A percentile compares a stretch with the other conserved stretches of the same genome.
Conservation (phyloP, 768 basidiomycete genomes). For the Lactifluus volemus region DNA sequence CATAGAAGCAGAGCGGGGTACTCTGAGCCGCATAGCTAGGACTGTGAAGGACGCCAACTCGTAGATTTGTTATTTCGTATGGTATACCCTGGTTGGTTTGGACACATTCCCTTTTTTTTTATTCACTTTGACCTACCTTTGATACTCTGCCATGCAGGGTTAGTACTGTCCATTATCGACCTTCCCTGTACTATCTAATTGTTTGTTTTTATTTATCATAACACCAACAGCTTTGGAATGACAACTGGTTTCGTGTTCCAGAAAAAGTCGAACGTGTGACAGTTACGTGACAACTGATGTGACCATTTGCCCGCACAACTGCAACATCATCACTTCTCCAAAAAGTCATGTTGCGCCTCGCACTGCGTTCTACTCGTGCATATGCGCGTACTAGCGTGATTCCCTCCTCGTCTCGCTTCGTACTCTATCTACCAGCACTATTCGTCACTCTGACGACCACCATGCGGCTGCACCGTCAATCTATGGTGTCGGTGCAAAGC, state of each 20-base stretch:
- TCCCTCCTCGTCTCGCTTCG: slow-evolving; percentile 32
- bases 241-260: background rate
- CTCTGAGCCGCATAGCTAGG: slow-evolving; percentile 64
- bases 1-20: slow-evolving; percentile 76
- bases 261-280: too few relatives aligned
- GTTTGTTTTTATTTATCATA: background rate
- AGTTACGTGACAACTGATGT: background rate
- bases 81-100: slow-evolving; percentile 15
- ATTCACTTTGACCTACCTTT: background rate
- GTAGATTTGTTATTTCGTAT: slow-evolving; percentile 7
- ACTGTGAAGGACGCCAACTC: slow-evolving; percentile 22
- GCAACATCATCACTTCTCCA: background rate
- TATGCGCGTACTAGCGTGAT: slow-evolving; percentile 5
- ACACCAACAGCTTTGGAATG: background rate
- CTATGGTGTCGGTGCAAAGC: slow-evolving; percentile 62
- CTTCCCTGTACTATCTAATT: slow-evolving; percentile 11
- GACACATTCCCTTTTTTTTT: background rate
- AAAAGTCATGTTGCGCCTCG: slow-evolving; percentile 26
- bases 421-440: slow-evolving; percentile 49
- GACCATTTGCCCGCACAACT: background rate
- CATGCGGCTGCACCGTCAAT: slow-evolving; percentile 50
- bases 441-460: slow-evolving; percentile 41
- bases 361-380: slow-evolving; percentile 25
- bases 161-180: background rate
- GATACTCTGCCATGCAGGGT: slow-evolving; percentile 7